phyloP scores from a whole-genome alignment of 257 asterid species.

The Lavandula angustifolia region DNA sequence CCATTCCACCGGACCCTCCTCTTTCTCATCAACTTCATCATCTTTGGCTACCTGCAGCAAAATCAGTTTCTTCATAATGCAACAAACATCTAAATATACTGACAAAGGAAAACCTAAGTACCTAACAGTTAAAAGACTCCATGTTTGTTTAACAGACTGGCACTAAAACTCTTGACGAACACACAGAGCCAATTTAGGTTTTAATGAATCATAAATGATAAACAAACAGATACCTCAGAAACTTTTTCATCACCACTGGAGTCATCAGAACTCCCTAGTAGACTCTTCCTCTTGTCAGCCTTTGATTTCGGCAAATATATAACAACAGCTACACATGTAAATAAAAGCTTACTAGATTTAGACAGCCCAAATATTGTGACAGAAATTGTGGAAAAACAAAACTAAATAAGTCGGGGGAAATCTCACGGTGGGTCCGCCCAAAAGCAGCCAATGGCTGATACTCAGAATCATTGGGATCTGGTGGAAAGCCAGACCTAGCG shows the following conservation, averaged over 20 bases:
- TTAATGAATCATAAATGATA: conserved; percentile 13
- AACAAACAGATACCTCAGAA: conserved; percentile 44
- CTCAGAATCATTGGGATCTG: conserved; percentile 89
- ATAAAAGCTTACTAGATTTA: conserved; percentile 22
- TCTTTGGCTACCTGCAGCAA: conserved; percentile 61
- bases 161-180: not conserved
- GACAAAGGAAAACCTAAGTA: not conserved
- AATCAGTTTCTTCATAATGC: conserved; percentile 16
- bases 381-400: conserved; percentile 4
- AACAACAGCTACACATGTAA: conserved; percentile 62
- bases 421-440: conserved; percentile 76
- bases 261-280: conserved; percentile 62
- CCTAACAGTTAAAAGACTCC: conserved; percentile 13
- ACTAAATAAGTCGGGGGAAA: conserved; percentile 14
- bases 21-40: conserved; percentile 56
- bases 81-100: conserved; percentile 20
- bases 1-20: conserved; percentile 73
- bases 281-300: conserved; percentile 77
- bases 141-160: conserved; percentile 4
- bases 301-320: conserved; percentile 79
- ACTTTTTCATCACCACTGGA: conserved; percentile 37
- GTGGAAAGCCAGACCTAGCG: conserved; percentile 88
- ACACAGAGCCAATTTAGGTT: conserved; percentile 13
- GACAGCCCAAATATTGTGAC: conserved; percentile 19
- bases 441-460: conserved; percentile 88